Evolutionary conservation across 169 alveolate species (phyloP), one percentile per base, ranked within the genome.

Genomic region (Cryptosporidium canis): DNA sequence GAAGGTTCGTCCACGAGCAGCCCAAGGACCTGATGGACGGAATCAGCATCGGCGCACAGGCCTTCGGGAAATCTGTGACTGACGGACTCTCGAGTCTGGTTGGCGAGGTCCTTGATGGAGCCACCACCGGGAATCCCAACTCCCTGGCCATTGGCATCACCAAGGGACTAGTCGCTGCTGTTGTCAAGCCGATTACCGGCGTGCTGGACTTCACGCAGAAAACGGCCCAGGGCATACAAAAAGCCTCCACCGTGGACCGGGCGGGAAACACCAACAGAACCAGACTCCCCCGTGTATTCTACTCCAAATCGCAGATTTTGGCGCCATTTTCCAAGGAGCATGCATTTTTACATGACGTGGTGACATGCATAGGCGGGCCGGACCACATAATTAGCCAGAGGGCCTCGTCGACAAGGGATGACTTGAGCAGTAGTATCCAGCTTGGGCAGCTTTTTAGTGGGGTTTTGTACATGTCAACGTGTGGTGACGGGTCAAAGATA

Each of bases 21-120:
- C 93, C 94, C 41, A 71, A 85, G 24, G 93, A 85, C 61, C 85
- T 92, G 31, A 85, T 77, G 90, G 94, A 92, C 77, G 94, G 94
- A 3, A 67, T 92, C 14, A 83, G 84, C 39, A 83, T 83, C 33
- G 94, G 94, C 2, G 93, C 92, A 9, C 93, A 92, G 67, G 94
- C 94, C 53, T 84, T 92, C 47, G 93, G 94, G 12, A 85, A 85
- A 68, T 92, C 94, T 6, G 91, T 92, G 31, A 83, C 91, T 39
- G 94, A 92, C 7, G 94, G 94, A n/a, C 63, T 92, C 66, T 90
- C 93, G 45, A 92, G 94, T 71, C 63, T 77, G 8, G 87, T 77
- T 43, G 87, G 87, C 5, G 87, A 77, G 29, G 56, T 77, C 31
- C 44, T 77, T 31, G 87, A 77, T 24, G 87, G 87, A 14, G 87